These are phyloP conservation scores for Exophiala oligosperma DNA, from an alignment of 2,329 filamentous ascomycete species.

Conservation along the genomic window DNA sequence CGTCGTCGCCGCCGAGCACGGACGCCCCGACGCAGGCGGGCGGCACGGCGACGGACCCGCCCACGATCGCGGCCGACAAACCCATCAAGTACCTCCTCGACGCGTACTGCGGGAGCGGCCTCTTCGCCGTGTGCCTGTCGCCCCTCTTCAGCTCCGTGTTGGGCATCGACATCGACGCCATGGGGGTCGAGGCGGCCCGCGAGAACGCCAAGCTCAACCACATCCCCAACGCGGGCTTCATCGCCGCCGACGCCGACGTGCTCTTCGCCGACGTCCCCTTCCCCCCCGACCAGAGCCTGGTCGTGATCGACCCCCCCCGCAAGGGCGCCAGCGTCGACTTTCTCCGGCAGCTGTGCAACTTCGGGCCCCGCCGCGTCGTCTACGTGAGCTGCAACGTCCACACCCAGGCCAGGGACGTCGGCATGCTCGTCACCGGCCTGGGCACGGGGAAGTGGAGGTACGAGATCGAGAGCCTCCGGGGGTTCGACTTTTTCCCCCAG, in stretches of 20 bases:
- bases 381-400: slow-evolving; percentile 99
- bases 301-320: slow-evolving; percentile 94
- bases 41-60: neutral
- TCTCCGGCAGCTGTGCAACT: slow-evolving; percentile 74
- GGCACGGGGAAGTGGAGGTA: slow-evolving; percentile 54
- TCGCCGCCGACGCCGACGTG: slow-evolving; percentile 80
- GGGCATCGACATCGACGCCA: slow-evolving; percentile 84
- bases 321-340: slow-evolving; percentile 92
- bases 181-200: slow-evolving; percentile 76
- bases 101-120: slow-evolving; percentile 93
- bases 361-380: slow-evolving; percentile 75
- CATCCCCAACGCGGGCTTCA: slow-evolving; percentile 75
- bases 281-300: slow-evolving; percentile 76
- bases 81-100: slow-evolving; percentile 85
- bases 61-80: slow-evolving; percentile 32
- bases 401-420: slow-evolving; percentile 91
- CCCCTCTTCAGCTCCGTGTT: slow-evolving; percentile 75
- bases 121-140: slow-evolving; percentile 94
- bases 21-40: too few species aligned
- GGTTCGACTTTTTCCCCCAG: slow-evolving; percentile 98
- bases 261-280: slow-evolving; percentile 78
- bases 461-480: slow-evolving; percentile 83
- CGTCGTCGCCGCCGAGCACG: slow-evolving; percentile 9
- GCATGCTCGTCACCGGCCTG: slow-evolving; percentile 65
- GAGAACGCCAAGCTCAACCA: slow-evolving; percentile 77